These are phyloP conservation scores for Candida sp. DNA, from an alignment of 1,139 yeast species.

Conservation along the genomic window DNA sequence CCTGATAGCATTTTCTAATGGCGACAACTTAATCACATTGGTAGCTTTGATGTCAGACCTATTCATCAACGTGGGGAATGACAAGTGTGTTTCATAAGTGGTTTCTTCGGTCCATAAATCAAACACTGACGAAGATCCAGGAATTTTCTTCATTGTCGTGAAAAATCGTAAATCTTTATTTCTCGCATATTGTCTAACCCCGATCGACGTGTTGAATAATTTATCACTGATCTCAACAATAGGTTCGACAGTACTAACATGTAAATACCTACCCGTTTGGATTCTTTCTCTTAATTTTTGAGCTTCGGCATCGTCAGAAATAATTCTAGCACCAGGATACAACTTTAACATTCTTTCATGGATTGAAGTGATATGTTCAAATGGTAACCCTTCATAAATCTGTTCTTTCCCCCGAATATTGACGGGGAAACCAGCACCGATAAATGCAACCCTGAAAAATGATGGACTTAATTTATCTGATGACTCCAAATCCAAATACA, in stretches of 20 bases:
- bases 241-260: slow-evolving; percentile 74
- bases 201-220: slow-evolving; percentile 48
- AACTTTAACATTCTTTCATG: slow-evolving; percentile 72
- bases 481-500: slow-evolving; percentile 66
- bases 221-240: slow-evolving; percentile 50
- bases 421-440: slow-evolving; percentile 84
- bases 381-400: slow-evolving; percentile 83
- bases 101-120: slow-evolving; percentile 91
- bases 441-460: slow-evolving; percentile 74
- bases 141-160: slow-evolving; percentile 66
- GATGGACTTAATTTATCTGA: slow-evolving; percentile 76
- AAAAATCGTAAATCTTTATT: slow-evolving; percentile 70
- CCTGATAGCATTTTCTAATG: slow-evolving; percentile 78
- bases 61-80: slow-evolving; percentile 89
- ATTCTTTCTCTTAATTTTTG: slow-evolving; percentile 42
- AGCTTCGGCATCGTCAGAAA: slow-evolving; percentile 66
- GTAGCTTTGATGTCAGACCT: slow-evolving; percentile 66
- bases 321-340: slow-evolving; percentile 81
- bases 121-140: slow-evolving; percentile 69
- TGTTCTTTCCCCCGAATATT: slow-evolving; percentile 74
- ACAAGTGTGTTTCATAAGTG: slow-evolving; percentile 67
- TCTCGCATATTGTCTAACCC: slow-evolving; percentile 67
- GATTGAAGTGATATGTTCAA: slow-evolving; percentile 83
- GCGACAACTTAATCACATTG: slow-evolving; percentile 66
- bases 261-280: slow-evolving; percentile 71